Evolutionary conservation across 1,284 basidiomycete species (phyloP), one percentile per base, ranked within the genome.

Genomic region (Moniliophthora roreri): DNA sequence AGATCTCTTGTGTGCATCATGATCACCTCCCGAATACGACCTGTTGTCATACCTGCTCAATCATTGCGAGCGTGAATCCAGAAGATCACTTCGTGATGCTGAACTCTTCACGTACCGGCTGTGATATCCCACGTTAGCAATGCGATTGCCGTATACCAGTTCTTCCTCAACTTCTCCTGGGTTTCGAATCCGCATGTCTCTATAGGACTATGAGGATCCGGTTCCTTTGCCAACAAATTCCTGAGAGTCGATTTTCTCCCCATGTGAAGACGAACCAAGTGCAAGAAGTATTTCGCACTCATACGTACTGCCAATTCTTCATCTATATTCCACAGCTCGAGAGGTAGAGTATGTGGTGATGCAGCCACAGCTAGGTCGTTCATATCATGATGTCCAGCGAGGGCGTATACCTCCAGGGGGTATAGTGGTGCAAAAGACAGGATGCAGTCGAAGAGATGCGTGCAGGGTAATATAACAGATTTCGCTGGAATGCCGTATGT

Each of bases 241-340:
- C 26, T 13, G 11, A 32, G 28, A 4, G 26, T 32, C 3, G 24
- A 6, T 11, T 15, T 32, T 18, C 37, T 35, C 28, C 15, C 23
- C n/a, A 28, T 5, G 26, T 50, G 48, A 6, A 50, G 26, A 4
- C 13, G 9, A 15, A 50, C 38, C 15, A 50, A 28, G 13, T 37
- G 16, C 37, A 26, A 24, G 11, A 39, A 23, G 24, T 50, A 50
- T 16, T 15, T 21, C 23, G 70, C 61, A 0, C 77, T 77, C 55
- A 81, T 79, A 8, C 64, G 54, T n/a, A 67, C 52, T 8, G 73
- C 76, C 40, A 69, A 56, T 10, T 69, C 66, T 55, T 81, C 78
- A 1, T 66, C 68, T 37, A 81, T 63, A 1, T 60, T 65, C 1
- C 69, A 63, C 3, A 79, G 65, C 1, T 69, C 60, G 38, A 67